These are phyloP conservation scores for Aphanomyces astaci DNA, from an alignment of 352 stramenopile species.

Conservation along the genomic window DNA sequence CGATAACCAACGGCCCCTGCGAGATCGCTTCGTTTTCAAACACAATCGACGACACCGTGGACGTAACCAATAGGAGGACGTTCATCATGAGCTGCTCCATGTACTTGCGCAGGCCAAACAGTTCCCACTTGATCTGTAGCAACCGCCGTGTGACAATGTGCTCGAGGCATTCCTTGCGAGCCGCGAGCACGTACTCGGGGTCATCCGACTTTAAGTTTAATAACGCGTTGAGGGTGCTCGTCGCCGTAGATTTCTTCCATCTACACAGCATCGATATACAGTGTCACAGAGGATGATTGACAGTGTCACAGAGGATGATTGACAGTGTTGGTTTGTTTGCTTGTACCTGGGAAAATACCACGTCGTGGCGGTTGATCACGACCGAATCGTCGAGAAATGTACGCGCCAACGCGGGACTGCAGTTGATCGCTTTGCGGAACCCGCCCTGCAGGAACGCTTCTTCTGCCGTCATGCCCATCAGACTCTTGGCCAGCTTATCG, in stretches of 20 bases:
- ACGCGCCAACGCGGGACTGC: slow-evolving; percentile 1
- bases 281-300: not conserved
- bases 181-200: not conserved
- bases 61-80: not conserved
- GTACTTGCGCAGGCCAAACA: slow-evolving; percentile 23
- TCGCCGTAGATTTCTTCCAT: slow-evolving; percentile 11
- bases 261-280: not conserved
- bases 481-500: slow-evolving; percentile 8
- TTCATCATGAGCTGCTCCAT: slow-evolving; percentile 12
- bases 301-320: not conserved
- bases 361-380: slow-evolving; percentile 5
- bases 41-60: slow-evolving; percentile 11
- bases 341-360: slow-evolving; percentile 8
- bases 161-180: not conserved
- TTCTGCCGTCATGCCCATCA: not conserved
- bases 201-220: slow-evolving; percentile 19
- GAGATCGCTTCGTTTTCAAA: not conserved
- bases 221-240: not conserved
- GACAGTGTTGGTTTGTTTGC: no score
- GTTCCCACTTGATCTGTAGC: slow-evolving; percentile 18
- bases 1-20: not conserved
- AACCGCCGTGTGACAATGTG: slow-evolving; percentile 18
- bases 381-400: slow-evolving; percentile 21
- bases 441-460: slow-evolving; percentile 15
- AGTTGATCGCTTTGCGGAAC: slow-evolving; percentile 21